Percentiles rank a stretch among this genome's conserved stretches.
phyloP scores from a whole-genome alignment of 495 filamentous ascomycete genomes.

The Penicillium taxi region DNA sequence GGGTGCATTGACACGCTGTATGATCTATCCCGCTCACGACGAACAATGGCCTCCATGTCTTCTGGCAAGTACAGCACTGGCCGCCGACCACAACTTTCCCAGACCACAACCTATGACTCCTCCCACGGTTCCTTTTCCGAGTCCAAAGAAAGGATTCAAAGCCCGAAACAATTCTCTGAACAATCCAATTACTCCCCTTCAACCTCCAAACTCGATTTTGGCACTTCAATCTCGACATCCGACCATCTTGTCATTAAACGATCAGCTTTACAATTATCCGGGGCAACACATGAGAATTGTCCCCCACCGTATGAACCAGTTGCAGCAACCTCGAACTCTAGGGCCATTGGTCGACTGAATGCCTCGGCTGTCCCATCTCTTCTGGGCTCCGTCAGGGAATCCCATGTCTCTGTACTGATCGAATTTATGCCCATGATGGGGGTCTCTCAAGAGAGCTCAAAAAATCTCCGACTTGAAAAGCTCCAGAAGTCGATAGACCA shows the following conservation, averaged over 20 bases:
- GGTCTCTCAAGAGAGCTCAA: conserved; percentile 23
- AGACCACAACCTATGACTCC: conserved; percentile 21
- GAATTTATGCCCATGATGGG: conserved; percentile 42
- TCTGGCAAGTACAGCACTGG: conserved; percentile 23
- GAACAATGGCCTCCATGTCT: conserved; percentile 38
- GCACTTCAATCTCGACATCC: conserved; percentile 14
- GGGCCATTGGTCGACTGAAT: conserved; percentile 39
- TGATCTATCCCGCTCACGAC: conserved; percentile 70
- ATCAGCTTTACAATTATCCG: conserved; percentile 37
- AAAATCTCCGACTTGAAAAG: conserved; percentile 29
- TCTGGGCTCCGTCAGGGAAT: conserved; percentile 28
- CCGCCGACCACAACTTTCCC: conserved; percentile 20
- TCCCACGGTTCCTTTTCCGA: conserved; percentile 24
- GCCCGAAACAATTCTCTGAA: conserved; percentile 17
- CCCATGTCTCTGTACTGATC: conserved; percentile 36
- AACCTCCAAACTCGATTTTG: conserved; percentile 15
- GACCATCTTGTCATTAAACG: conserved; percentile 35
- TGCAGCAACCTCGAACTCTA: conserved; percentile 37
- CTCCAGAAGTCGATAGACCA: conserved; percentile 38
- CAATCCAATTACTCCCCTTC: conserved; percentile 14
- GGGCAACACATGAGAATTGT: conserved; percentile 34
- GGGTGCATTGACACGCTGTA: conserved; percentile 84
- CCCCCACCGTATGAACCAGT: conserved; percentile 43
- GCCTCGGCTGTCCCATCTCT: conserved; percentile 33
- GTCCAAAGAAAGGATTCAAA: conserved; percentile 26